Evolutionary conservation across 2,329 filamentous ascomycete species (phyloP), one percentile per base, ranked within the genome.

Genomic region (Penicillium nordicum): DNA sequence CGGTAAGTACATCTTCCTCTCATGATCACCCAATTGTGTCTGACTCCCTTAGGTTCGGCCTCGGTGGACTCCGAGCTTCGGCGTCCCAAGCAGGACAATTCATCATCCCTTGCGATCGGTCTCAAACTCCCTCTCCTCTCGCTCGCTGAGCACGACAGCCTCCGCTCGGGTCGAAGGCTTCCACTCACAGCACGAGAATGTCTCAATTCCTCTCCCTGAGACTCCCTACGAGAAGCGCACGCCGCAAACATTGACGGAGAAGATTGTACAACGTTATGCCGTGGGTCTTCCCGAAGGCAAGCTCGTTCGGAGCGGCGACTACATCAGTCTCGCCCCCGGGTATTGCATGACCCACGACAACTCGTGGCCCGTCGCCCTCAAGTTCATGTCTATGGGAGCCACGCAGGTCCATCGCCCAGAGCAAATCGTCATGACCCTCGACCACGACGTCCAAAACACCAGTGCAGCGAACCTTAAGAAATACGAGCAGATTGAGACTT

Each of bases 381-480:
- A 93, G 74, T 93, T 92, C 77, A 89, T 90, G 85, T 86, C 85
- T 11, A 92, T 92, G 61, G 90, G 90, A 16, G 90, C 90, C 0
- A 83, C 87, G 45, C 84, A 86, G 69, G 82, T 96, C 67, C 81
- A 90, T 63, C 78, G 92, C 70, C 82, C 81, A 2, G 76, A 80
- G 21, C 92, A 96, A 76, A 79, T 94, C 29, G 89, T 96, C 21
- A 87, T 94, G 79, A 88, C 90, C 0, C 76, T 96, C 2, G 92
- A 96, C 67, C 92, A 96, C 69, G 90, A 96, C 65, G 89, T 96
- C 0, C 90, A 95, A 70, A 94, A 95, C 73, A 89, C 87, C 74
- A 84, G 79, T 54, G 86, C 89, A 59, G 78, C 84, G 61, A 96
- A 96, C 67, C 72, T 96, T 41, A 86, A 87, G 67, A 97, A 97